These are phyloP conservation scores for Jaenimonas drosophilae DNA, from an alignment of 208 protist genomes.

Conservation along the genomic window DNA sequence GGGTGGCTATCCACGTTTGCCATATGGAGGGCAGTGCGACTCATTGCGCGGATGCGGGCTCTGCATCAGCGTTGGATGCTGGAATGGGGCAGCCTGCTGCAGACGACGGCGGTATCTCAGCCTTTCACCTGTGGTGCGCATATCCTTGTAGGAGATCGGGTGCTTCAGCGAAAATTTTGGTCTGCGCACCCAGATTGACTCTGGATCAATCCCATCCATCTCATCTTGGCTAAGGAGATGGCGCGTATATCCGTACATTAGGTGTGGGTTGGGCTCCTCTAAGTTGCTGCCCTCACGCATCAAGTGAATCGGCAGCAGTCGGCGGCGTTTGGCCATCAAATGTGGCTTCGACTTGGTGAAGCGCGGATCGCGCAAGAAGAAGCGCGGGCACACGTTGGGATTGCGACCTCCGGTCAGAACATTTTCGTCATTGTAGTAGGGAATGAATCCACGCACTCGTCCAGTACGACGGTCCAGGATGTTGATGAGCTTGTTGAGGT, in stretches of 20 bases:
- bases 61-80: slow-evolving; percentile 24
- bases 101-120: slow-evolving; percentile 28
- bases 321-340: slow-evolving; percentile 44
- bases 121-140: slow-evolving; percentile 24
- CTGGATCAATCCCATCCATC: neutral
- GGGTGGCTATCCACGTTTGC: neutral
- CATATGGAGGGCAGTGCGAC: slow-evolving; percentile 11
- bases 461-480: slow-evolving; percentile 54
- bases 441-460: slow-evolving; percentile 57
- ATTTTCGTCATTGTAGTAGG: slow-evolving; percentile 56
- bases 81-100: slow-evolving; percentile 36
- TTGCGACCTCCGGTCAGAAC: slow-evolving; percentile 19
- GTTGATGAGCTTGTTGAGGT: slow-evolving; percentile 66
- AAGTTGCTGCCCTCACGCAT: slow-evolving; percentile 31
- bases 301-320: slow-evolving; percentile 47
- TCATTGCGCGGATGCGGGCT: slow-evolving; percentile 20
- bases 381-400: too few species aligned
- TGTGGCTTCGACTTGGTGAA: too few species aligned
- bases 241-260: slow-evolving; percentile 59
- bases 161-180: too few species aligned
- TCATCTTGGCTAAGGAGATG: slow-evolving; percentile 9
- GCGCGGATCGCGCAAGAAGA: too few species aligned
- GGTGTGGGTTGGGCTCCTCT: slow-evolving; percentile 32
- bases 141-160: slow-evolving; percentile 6
- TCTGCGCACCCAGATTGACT: neutral